These are phyloP conservation scores for Chrysanthemum seticuspe DNA, from an alignment of 129 eudicot genomes.

Conservation along the genomic window DNA sequence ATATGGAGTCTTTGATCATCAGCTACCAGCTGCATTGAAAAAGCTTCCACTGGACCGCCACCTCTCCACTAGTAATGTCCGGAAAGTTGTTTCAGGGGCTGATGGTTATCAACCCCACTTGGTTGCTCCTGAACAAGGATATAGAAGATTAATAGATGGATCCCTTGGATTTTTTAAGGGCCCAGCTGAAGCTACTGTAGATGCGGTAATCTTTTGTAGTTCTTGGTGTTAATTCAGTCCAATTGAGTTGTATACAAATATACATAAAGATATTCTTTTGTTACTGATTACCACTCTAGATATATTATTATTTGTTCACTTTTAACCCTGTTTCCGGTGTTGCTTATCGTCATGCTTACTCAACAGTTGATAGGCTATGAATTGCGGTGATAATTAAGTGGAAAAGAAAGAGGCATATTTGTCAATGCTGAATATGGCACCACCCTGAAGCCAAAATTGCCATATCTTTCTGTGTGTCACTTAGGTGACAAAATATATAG, in stretches of 20 bases:
- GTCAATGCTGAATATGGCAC: background rate
- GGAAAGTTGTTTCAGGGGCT: constrained; percentile 91
- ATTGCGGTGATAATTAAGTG: background rate
- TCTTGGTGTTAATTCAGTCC: background rate
- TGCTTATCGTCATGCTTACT: background rate
- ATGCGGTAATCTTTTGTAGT: constrained; percentile 60
- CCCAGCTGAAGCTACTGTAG: constrained; percentile 34
- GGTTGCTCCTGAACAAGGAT: constrained; percentile 99
- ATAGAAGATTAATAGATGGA: constrained; percentile 97
- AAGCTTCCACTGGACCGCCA: constrained; percentile 99
- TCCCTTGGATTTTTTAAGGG: constrained; percentile 98
- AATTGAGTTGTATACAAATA: constrained; percentile 11
- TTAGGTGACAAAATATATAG: too few species aligned
- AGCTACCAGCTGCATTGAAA: constrained; percentile 95
- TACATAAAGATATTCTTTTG: constrained; percentile 9
- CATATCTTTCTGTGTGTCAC: background rate
- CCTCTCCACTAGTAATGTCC: constrained; percentile 77
- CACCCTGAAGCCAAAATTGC: background rate
- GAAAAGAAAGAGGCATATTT: background rate
- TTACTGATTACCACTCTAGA: background rate
- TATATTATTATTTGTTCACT: constrained; percentile 3
- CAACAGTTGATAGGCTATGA: background rate
- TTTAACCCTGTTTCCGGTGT: background rate
- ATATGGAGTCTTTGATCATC: constrained; percentile 97
- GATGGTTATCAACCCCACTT: constrained; percentile 99